These are phyloP conservation scores for Pseudogymnoascus sp. DNA, from an alignment of 2,329 filamentous ascomycete genomes.

Conservation along the genomic window DNA sequence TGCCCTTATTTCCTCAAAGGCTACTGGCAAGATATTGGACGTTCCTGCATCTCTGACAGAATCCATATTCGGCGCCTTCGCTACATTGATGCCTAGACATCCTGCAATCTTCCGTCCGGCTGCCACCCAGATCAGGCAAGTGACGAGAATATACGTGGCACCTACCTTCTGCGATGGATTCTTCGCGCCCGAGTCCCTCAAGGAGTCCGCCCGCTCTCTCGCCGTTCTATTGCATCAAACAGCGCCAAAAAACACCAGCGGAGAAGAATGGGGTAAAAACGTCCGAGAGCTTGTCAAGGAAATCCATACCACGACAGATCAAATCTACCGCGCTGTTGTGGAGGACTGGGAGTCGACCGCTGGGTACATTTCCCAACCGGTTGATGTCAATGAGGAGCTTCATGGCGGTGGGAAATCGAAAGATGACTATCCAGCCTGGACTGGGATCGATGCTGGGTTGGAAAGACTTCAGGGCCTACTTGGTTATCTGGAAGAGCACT, in stretches of 20 bases:
- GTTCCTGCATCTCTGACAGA: conserved; percentile 48
- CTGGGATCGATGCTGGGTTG: conserved; percentile 63
- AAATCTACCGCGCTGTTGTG: conserved; percentile 67
- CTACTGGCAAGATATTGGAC: conserved; percentile 32
- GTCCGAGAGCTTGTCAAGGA: conserved; percentile 53
- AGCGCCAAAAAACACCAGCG: conserved; percentile 67
- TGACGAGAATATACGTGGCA: conserved; percentile 52
- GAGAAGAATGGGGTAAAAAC: conserved; percentile 69
- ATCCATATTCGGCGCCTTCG: conserved; percentile 62
- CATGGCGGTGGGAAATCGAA: conserved; percentile 37
- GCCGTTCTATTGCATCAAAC: conserved; percentile 68
- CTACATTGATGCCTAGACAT: conserved; percentile 67
- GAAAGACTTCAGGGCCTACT: conserved; percentile 62
- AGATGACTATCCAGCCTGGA: conserved; percentile 60
- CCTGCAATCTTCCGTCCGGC: conserved; percentile 76
- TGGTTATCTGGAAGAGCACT: conserved; percentile 52
- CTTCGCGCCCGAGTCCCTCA: conserved; percentile 44
- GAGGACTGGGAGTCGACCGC: conserved; percentile 72
- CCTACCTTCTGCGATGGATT: conserved; percentile 48
- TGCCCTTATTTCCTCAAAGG: conserved; percentile 46
- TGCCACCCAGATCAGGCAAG: conserved; percentile 55
- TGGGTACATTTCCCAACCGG: conserved; percentile 36
- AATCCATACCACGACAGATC: conserved; percentile 64
- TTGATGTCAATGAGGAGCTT: conserved; percentile 40
- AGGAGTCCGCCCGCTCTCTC: conserved; percentile 52